Conservation (phyloP, 352 stramenopile genomes). For the Pythium rishiriense region DNA sequence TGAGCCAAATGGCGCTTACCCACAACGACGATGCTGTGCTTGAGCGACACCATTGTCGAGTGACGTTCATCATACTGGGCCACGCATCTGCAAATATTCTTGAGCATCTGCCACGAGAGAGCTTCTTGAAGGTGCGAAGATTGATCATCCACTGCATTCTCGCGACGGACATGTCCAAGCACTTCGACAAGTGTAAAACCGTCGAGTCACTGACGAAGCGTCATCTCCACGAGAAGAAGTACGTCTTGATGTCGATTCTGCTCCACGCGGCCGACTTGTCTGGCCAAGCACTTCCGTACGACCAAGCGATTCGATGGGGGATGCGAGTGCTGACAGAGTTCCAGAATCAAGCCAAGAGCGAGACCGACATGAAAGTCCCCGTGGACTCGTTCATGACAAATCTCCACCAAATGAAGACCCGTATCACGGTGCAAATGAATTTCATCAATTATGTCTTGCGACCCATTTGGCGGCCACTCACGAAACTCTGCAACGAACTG, state of each 20-base stretch:
- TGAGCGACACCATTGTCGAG: constrained; percentile 77
- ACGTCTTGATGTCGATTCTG: constrained; percentile 64
- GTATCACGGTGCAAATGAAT: constrained; percentile 67
- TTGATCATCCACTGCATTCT: constrained; percentile 74
- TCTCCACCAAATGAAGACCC: constrained; percentile 48
- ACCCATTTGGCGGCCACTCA: constrained; percentile 67
- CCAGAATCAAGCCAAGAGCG: constrained; percentile 55
- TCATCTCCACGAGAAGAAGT: constrained; percentile 57
- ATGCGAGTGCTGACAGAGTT: constrained; percentile 72
- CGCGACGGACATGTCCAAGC: constrained; percentile 74
- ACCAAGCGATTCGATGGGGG: constrained; percentile 54
- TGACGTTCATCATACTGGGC: constrained; percentile 78
- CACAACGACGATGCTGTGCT: constrained; percentile 87
- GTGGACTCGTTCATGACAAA: constrained; percentile 76
- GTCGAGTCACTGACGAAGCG: constrained; percentile 63
- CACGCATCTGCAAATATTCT: constrained; percentile 75
- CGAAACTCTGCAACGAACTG: constrained; percentile 46
- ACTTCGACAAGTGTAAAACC: constrained; percentile 74
- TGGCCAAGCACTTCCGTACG: constrained; percentile 56
- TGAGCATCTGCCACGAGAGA: constrained; percentile 47
- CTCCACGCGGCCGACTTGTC: constrained; percentile 75
- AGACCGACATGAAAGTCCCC: constrained; percentile 49
- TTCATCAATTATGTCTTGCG: constrained; percentile 78
- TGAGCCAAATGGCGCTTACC: constrained; percentile 74
- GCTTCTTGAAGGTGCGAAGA: constrained; percentile 53